Evolutionary conservation across 345 rosid genomes (phyloP).

Genomic region (Lumnitzera littorea): DNA sequence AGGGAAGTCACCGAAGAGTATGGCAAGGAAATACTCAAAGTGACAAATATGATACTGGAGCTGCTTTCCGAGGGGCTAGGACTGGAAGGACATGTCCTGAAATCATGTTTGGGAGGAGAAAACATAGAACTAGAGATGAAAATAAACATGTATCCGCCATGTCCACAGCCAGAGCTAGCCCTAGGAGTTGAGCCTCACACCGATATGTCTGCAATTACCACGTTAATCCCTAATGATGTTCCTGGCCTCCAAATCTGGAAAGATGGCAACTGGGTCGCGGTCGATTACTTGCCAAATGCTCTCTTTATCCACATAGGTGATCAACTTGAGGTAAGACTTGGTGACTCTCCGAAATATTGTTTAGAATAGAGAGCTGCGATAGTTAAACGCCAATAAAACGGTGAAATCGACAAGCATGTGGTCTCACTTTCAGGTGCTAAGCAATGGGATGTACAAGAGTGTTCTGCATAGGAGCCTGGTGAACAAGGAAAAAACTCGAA

Average conservation of each 20-base stretch:
- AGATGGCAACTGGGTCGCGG: conserved; percentile 43
- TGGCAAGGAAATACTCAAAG: conserved; percentile 27
- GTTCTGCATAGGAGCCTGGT: conserved; percentile 46
- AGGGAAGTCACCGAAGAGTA: conserved; percentile 46
- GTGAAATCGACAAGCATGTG: background rate
- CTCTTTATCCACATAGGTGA: conserved; percentile 42
- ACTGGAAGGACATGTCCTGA: conserved; percentile 20
- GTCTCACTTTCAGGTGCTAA: conserved; percentile 31
- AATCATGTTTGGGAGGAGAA: conserved; percentile 24
- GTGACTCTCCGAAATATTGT: background rate
- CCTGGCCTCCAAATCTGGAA: conserved; percentile 51
- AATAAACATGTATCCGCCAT: conserved; percentile 51
- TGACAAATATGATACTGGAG: conserved; percentile 22
- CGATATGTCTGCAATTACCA: conserved; percentile 50
- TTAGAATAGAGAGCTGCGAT: background rate
- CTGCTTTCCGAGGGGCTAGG: conserved; percentile 41
- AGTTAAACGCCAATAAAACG: background rate
- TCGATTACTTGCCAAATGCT: conserved; percentile 28
- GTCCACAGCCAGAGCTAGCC: conserved; percentile 54
- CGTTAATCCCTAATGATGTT: conserved; percentile 39
- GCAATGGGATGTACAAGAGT: conserved; percentile 45
- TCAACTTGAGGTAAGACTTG: conserved; percentile 34
- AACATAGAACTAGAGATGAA: conserved; percentile 43
- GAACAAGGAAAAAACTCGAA: conserved; percentile 32
- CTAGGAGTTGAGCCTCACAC: conserved; percentile 56